Percentiles rank a stretch among this genome's conserved stretches.
These are phyloP conservation scores for Teratosphaeriaceae sp. DNA, from an alignment of 2,329 filamentous ascomycete species.

Conservation along the genomic window DNA sequence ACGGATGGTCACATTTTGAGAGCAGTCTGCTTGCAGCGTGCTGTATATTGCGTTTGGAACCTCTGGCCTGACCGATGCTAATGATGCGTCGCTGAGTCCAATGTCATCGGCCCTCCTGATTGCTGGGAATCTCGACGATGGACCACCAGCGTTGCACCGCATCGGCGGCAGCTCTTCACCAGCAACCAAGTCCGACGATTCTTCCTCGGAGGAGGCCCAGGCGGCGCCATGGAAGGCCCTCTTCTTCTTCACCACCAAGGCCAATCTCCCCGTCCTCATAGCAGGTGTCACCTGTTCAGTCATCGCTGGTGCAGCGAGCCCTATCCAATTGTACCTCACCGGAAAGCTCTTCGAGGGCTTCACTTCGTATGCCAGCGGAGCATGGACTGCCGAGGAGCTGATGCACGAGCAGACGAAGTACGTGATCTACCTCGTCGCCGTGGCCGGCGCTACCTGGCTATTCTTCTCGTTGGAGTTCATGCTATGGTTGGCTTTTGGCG, in stretches of 20 bases:
- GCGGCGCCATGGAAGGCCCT: constrained; percentile 47
- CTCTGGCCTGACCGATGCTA: background rate
- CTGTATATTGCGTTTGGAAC: background rate
- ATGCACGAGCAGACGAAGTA: constrained; percentile 51
- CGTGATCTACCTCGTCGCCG: constrained; percentile 54
- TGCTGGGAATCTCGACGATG: background rate
- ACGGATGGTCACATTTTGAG: background rate
- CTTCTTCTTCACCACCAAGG: constrained; percentile 64
- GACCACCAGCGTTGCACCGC: background rate
- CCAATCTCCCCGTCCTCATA: constrained; percentile 51
- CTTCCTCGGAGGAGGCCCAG: constrained; percentile 6
- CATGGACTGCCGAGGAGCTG: constrained; percentile 44
- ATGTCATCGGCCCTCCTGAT: background rate
- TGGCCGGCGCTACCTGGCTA: constrained; percentile 62
- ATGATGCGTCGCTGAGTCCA: background rate
- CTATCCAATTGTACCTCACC: constrained; percentile 61
- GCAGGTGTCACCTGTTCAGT: constrained; percentile 52
- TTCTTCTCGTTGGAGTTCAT: constrained; percentile 60
- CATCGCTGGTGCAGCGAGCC: constrained; percentile 56
- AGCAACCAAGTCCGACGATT: constrained; percentile 9
- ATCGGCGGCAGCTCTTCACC: constrained; percentile 1
- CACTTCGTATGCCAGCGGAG: constrained; percentile 55
- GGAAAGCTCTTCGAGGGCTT: constrained; percentile 71
- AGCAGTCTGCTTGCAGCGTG: background rate
- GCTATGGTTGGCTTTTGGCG: constrained; percentile 71